Evolutionary conservation across 345 rosid genomes (phyloP), one percentile per base, ranked within the genome.

Genomic region (Xanthoceras sorbifolium): DNA sequence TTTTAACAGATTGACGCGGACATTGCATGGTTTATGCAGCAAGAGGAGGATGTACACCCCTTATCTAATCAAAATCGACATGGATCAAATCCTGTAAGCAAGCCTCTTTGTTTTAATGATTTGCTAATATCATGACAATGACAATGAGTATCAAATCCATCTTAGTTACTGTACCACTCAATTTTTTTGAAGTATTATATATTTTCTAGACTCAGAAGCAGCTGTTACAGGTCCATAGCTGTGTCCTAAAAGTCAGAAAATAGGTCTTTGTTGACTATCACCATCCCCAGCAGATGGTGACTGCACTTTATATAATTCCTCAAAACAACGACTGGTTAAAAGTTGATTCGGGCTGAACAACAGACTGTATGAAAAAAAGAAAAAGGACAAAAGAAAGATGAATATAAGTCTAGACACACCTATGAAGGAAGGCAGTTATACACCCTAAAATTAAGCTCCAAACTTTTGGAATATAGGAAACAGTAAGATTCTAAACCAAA

Each of bases 11-110:
- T 84, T 50, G 94, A 90, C 82, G 91, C 86, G 81, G 77, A 78
- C 82, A 63, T 91, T 42, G 95, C 89, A 40, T 72, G 88, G 91
- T 42, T 82, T 69, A 81, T 90, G 81, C 92, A 89, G 83, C 92
- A 87, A 75, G 92, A 82, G 79, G 98, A 92, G 77, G 82, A 80
- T 72, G 71, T 75, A 20, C 44, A 59, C 17, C 82, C 84, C 82
- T 46, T 85, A 82, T 71, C 84, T 72, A 64, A 28, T 71, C 84
- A 76, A 68, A 73, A 62, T 77, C 81, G 40, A 48, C 85, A 74
- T 64, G 66, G 34, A 65, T 18, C 76, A 29, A 80, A 48, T 81
- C 73, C 34, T 42, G 98, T 94, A 80, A 86, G 91, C 75, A 20
- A 65, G 25, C 75, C 26, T 64, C 15, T 40, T 50, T 75, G 0